Conservation (phyloP, 1,284 basidiomycete species). For the Butyriboletus regius region DNA sequence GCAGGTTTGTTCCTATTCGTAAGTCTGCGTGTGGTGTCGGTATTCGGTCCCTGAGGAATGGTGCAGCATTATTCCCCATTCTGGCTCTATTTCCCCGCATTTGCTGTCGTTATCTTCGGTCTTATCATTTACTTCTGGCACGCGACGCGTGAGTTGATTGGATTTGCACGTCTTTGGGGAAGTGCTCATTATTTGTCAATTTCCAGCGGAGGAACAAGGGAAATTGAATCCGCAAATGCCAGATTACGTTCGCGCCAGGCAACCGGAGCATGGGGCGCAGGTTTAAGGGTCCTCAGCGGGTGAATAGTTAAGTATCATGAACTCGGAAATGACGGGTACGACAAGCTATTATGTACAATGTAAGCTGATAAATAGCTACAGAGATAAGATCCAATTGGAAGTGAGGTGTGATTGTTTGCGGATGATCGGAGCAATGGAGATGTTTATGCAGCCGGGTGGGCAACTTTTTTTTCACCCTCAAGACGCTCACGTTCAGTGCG, state of each 20-base stretch:
- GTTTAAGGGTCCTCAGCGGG: conserved; percentile 12
- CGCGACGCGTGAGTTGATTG: conserved; percentile 56
- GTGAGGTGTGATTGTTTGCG: conserved; percentile 19
- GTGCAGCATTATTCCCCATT: conserved; percentile 66
- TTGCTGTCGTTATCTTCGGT: conserved; percentile 60
- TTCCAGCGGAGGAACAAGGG: conserved; percentile 69
- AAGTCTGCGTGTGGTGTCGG: conserved; percentile 23
- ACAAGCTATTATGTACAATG: background rate
- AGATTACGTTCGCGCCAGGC: conserved; percentile 45
- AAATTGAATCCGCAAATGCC: conserved; percentile 55
- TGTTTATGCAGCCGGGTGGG: conserved; percentile 26
- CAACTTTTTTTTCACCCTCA: conserved; percentile 37
- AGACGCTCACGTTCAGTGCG: conserved; percentile 48
- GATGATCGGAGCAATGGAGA: conserved; percentile 11
- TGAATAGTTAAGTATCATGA: background rate
- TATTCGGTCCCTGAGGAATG: conserved; percentile 8
- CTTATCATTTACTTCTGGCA: conserved; percentile 77
- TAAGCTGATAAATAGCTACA: conserved; percentile 12
- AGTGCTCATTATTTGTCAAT: conserved; percentile 6
- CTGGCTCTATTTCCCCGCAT: conserved; percentile 78
- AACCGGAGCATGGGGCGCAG: conserved; percentile 12
- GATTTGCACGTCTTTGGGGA: conserved; percentile 1
- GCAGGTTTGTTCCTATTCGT: conserved; percentile 63
- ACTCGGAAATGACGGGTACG: background rate
- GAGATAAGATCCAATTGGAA: conserved; percentile 29